Percentiles rank a stretch among this genome's conserved stretches.
These are phyloP conservation scores for Amesomyces nigricolor DNA, from an alignment of 2,329 filamentous ascomycete species.

Conservation along the genomic window DNA sequence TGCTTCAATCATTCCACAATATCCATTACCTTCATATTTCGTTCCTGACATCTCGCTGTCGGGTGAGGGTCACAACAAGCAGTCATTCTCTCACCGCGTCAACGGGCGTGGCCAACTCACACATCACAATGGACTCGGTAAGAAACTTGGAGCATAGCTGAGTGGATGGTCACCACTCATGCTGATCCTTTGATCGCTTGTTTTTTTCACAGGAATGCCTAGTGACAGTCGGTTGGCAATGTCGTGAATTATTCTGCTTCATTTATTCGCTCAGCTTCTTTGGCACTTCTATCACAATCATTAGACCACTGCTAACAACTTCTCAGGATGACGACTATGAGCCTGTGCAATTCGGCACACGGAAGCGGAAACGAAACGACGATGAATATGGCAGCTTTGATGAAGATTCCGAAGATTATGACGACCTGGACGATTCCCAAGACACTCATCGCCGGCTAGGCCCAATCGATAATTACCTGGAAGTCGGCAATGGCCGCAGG, in stretches of 20 bases:
- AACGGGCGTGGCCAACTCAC: too few relatives aligned
- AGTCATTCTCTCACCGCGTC: too few relatives aligned
- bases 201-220: background rate
- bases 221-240: background rate
- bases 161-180: background rate
- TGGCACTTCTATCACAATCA: background rate
- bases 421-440: constrained; percentile 2
- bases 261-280: too few relatives aligned
- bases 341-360: constrained; percentile 4
- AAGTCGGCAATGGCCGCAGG: constrained; percentile 3
- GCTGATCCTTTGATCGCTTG: background rate
- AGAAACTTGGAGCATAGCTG: background rate
- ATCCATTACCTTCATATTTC: background rate
- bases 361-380: constrained; percentile 21
- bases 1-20: background rate
- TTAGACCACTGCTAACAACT: background rate
- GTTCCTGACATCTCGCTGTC: background rate
- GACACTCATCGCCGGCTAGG: constrained; percentile 8
- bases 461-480: constrained; percentile 4
- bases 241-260: background rate
- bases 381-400: constrained; percentile 15
- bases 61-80: too few relatives aligned
- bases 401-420: constrained; percentile 9
- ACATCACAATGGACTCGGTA: background rate
- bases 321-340: constrained; percentile 8